Conservation (phyloP, 192 early-diverging fungal species). For the Gryganskiella cystojenkinii region DNA sequence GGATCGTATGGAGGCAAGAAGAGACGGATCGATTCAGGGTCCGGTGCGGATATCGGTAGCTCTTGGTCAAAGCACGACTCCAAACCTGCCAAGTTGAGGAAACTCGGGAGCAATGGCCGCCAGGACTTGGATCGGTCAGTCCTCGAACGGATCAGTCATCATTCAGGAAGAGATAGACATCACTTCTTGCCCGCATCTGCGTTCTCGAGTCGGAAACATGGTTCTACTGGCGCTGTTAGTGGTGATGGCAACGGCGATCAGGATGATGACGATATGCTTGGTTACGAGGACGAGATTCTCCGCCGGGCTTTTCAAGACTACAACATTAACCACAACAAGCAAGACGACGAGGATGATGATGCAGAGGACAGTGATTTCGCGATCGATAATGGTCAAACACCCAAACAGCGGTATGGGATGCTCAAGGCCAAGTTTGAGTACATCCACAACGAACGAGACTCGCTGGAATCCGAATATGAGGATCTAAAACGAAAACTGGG, state of each 20-base stretch:
- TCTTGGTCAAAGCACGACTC: conserved; percentile 4
- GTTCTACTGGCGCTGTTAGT: no score
- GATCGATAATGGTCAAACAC: conserved; percentile 34
- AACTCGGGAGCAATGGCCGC: conserved; percentile 14
- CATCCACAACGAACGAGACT: conserved; percentile 46
- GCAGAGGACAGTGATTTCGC: conserved; percentile 43
- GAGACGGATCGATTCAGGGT: conserved; percentile 26
- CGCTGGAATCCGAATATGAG: conserved; percentile 40
- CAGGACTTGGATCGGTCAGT: neutral
- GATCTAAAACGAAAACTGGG: conserved; percentile 37
- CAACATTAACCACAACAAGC: neutral
- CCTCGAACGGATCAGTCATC: neutral
- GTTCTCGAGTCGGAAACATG: no score
- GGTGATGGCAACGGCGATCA: neutral
- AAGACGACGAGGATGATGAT: conserved; percentile 27
- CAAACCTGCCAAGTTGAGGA: conserved; percentile 29
- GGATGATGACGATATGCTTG: neutral
- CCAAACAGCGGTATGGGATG: conserved; percentile 27
- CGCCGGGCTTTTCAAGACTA: neutral
- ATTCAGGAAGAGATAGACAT: no score
- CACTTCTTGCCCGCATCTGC: no score
- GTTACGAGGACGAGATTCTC: neutral
- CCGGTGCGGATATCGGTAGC: conserved; percentile 8
- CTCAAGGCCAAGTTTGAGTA: conserved; percentile 45
- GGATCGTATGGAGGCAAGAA: conserved; percentile 32